phyloP scores from a whole-genome alignment of 148 eudicot species.

The Linanthus parryae region DNA sequence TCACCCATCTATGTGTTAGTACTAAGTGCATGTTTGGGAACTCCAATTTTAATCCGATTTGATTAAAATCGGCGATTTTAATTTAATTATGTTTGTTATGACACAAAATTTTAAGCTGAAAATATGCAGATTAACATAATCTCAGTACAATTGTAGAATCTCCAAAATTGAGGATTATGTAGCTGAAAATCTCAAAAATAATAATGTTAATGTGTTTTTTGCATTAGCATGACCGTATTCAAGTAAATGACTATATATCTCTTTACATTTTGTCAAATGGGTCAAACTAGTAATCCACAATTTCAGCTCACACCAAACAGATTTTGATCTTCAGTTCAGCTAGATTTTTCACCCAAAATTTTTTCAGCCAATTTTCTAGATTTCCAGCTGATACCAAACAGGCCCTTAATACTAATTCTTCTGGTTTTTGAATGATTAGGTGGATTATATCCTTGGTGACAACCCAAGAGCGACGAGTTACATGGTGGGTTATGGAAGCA shows the following conservation, averaged over 20 bases:
- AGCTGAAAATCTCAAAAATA: too few relatives aligned
- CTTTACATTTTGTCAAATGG: too few relatives aligned
- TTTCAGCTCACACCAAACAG: background rate
- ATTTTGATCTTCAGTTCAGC: background rate
- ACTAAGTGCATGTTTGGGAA: too few relatives aligned
- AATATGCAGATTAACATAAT: too few relatives aligned
- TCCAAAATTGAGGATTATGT: too few relatives aligned
- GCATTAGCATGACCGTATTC: too few relatives aligned
- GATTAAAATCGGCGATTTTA: background rate
- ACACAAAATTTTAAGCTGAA: background rate
- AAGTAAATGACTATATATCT: too few relatives aligned
- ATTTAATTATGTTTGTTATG: background rate
- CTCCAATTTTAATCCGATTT: too few relatives aligned
- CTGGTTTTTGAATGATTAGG: slow-evolving; percentile 16
- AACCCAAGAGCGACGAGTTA: slow-evolving; percentile 70
- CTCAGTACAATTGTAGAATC: background rate
- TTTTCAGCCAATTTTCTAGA: too few relatives aligned
- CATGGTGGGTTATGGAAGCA: slow-evolving; percentile 73
- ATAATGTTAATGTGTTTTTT: too few relatives aligned
- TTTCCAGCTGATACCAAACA: background rate
- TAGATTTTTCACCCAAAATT: too few relatives aligned
- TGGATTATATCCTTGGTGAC: slow-evolving; percentile 75
- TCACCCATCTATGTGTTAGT: too few relatives aligned
- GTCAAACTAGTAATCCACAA: background rate
- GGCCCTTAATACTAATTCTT: background rate